Conservation (phyloP, 169 alveolate species). For the Toxoplasma gondii region DNA sequence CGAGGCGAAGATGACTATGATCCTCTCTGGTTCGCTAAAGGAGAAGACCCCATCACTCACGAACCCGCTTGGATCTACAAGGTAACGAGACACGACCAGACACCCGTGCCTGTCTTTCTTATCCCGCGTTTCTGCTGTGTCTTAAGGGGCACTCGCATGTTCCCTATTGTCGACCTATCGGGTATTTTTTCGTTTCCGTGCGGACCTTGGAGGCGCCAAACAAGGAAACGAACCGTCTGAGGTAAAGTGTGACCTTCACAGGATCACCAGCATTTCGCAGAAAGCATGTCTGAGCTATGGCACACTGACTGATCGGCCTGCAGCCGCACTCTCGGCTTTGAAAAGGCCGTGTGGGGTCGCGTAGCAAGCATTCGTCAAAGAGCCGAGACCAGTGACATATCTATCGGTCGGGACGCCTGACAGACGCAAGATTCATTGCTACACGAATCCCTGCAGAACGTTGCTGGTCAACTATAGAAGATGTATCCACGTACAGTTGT, state of each 20-base stretch:
- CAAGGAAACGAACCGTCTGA: background rate
- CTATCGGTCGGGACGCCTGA: too few relatives aligned
- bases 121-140: background rate
- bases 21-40: conserved; percentile 55
- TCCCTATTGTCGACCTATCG: background rate
- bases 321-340: too few relatives aligned
- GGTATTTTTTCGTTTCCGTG: background rate
- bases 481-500: too few relatives aligned
- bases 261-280: background rate
- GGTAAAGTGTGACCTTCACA: too few relatives aligned
- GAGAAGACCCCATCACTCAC: conserved; percentile 36
- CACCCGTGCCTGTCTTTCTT: background rate
- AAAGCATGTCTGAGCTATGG: too few relatives aligned
- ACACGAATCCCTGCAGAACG: too few relatives aligned
- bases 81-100: conserved; percentile 15
- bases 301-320: too few relatives aligned
- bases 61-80: conserved; percentile 56
- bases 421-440: too few relatives aligned
- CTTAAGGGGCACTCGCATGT: background rate
- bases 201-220: background rate
- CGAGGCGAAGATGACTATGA: conserved; percentile 49
- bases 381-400: too few relatives aligned
- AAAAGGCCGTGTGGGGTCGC: too few relatives aligned
- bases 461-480: too few relatives aligned
- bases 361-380: too few relatives aligned